A percentile compares a stretch with the other conserved stretches of the same genome.
Evolutionary conservation across 352 stramenopile genomes (phyloP).

Genomic region (Phytophthora aleatoria): DNA sequence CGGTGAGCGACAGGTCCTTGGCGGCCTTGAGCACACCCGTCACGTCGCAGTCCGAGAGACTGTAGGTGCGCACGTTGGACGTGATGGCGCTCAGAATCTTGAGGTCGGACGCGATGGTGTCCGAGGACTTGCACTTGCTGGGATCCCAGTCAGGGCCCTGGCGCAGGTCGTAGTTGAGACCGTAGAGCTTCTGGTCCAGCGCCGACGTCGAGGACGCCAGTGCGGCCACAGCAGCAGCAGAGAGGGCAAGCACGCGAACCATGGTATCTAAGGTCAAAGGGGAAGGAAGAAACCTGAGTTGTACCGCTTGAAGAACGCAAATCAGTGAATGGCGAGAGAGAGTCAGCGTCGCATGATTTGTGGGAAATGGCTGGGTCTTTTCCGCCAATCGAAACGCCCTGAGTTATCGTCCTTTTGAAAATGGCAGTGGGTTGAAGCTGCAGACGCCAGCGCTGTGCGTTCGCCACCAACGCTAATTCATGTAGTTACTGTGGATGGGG

Average conservation of each 20-base stretch:
- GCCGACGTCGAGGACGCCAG: conserved; percentile 42
- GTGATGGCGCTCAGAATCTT: conserved; percentile 68
- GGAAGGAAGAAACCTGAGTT: conserved; percentile 6
- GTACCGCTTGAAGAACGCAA: conserved; percentile 24
- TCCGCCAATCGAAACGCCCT: conserved; percentile 10
- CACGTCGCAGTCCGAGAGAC: conserved; percentile 79
- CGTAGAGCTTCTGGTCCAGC: conserved; percentile 78
- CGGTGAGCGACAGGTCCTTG: conserved; percentile 70
- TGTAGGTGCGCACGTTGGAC: conserved; percentile 83
- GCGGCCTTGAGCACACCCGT: conserved; percentile 64
- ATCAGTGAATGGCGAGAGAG: conserved; percentile 32
- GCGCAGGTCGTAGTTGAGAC: conserved; percentile 86
- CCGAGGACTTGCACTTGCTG: conserved; percentile 73
- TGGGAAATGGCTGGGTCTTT: conserved; percentile 15
- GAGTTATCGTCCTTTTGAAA: neutral
- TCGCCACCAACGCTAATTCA: no score
- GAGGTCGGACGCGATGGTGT: conserved; percentile 72
- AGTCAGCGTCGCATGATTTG: conserved; percentile 25
- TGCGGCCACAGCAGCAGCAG: conserved; percentile 35
- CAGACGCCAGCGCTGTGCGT: neutral
- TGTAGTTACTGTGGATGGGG: no score
- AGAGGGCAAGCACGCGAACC: conserved; percentile 34
- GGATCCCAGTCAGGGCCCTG: conserved; percentile 80
- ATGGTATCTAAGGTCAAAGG: conserved; percentile 13
- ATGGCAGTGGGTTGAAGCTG: neutral